Conservation (phyloP, 768 basidiomycete genomes). For the Agaricus subrufescens region DNA sequence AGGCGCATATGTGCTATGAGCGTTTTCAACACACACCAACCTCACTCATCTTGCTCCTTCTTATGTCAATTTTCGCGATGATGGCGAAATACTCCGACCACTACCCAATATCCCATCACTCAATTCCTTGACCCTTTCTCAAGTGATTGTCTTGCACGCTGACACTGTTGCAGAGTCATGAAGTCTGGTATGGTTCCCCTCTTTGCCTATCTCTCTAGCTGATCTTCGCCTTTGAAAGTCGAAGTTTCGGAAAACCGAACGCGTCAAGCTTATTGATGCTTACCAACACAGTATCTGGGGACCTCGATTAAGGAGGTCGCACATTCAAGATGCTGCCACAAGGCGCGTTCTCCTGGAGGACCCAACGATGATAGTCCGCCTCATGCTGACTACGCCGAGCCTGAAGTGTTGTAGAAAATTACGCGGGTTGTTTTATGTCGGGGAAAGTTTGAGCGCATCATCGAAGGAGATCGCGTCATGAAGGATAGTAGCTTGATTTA, state of each 20-base stretch:
- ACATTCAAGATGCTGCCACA: slow-evolving; percentile 36
- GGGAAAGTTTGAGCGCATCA: slow-evolving; percentile 46
- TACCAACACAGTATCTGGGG: slow-evolving; percentile 60
- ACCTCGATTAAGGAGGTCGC: slow-evolving; percentile 40
- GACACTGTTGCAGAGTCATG: slow-evolving; percentile 27
- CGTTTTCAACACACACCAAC: slow-evolving; percentile 36
- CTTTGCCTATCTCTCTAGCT: neutral
- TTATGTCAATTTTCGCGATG: slow-evolving; percentile 27
- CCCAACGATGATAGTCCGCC: neutral
- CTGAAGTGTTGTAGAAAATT: slow-evolving; percentile 25
- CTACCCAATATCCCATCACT: slow-evolving; percentile 33
- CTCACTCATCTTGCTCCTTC: slow-evolving; percentile 42
- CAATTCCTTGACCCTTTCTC: slow-evolving; percentile 41
- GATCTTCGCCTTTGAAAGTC: neutral
- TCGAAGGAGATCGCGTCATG: slow-evolving; percentile 46
- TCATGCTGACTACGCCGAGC: neutral
- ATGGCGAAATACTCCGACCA: slow-evolving; percentile 9
- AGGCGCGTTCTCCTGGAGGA: neutral
- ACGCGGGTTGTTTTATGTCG: slow-evolving; percentile 40
- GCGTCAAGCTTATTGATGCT: slow-evolving; percentile 45
- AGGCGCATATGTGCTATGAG: slow-evolving; percentile 34
- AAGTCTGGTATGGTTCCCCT: neutral
- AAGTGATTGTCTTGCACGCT: slow-evolving; percentile 42
- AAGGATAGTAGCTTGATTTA: slow-evolving; percentile 15
- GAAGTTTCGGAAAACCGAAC: slow-evolving; percentile 21